phyloP scores from a whole-genome alignment of 2,329 filamentous ascomycete genomes.

The Cercospora sp. region DNA sequence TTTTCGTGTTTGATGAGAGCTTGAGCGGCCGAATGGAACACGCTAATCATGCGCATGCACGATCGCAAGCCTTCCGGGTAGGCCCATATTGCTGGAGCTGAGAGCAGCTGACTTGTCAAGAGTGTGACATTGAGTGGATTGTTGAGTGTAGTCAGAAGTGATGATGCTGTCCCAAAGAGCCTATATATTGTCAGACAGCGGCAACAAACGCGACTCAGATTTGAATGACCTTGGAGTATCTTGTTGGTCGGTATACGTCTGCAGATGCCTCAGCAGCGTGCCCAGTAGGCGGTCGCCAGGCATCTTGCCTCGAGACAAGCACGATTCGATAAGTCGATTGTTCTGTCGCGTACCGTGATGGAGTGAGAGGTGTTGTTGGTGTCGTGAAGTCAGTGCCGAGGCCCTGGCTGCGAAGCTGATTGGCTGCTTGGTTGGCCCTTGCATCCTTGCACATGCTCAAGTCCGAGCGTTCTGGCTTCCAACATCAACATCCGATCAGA shows the following conservation, averaged over 20 bases:
- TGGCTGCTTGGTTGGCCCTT: conserved; percentile 2
- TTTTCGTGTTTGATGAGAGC: conserved; percentile 54
- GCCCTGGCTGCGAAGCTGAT: neutral
- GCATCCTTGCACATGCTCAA: conserved; percentile 2
- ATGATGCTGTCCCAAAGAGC: conserved; percentile 65
- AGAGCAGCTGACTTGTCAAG: conserved; percentile 70
- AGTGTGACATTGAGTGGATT: conserved; percentile 75
- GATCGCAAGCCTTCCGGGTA: conserved; percentile 62
- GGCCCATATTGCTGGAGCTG: conserved; percentile 70
- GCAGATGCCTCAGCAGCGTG: conserved; percentile 64
- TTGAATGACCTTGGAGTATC: conserved; percentile 59
- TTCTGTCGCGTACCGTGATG: neutral
- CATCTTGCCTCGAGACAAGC: conserved; percentile 48
- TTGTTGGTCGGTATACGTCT: conserved; percentile 58
- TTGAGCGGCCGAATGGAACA: conserved; percentile 69
- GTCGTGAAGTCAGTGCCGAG: conserved; percentile 11
- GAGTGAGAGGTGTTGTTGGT: neutral
- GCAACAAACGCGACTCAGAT: neutral
- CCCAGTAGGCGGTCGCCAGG: conserved; percentile 67
- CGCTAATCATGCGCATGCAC: conserved; percentile 66
- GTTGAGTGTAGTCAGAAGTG: conserved; percentile 67
- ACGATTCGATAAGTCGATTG: neutral
- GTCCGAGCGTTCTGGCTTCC: neutral
- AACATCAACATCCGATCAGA: neutral
- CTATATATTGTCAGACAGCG: conserved; percentile 32